These are phyloP conservation scores for Lentinula guzmanii DNA, from an alignment of 768 basidiomycete genomes.

Conservation along the genomic window DNA sequence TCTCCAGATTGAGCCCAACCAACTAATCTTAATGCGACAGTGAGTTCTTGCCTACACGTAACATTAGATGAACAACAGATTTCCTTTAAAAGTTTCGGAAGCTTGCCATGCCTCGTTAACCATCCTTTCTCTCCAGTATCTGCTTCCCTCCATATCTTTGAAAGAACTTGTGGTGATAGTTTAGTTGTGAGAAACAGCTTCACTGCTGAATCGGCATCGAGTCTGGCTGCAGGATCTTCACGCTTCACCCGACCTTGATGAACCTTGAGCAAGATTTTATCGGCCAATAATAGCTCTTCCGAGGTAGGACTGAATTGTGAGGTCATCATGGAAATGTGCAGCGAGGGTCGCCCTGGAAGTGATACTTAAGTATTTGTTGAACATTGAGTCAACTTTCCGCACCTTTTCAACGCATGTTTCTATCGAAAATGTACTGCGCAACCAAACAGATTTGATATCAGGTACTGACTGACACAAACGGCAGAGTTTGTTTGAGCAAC, in stretches of 20 bases:
- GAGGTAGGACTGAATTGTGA: neutral
- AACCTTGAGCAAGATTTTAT: neutral
- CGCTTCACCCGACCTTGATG: neutral
- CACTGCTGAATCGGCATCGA: conserved; percentile 37
- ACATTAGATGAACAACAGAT: conserved; percentile 20
- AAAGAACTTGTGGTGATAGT: conserved; percentile 47
- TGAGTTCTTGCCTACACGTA: conserved; percentile 42
- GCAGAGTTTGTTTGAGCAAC: no score
- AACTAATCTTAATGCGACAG: conserved; percentile 55
- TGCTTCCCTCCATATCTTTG: conserved; percentile 59
- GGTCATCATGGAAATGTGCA: neutral
- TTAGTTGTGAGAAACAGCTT: conserved; percentile 51
- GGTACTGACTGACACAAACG: neutral
- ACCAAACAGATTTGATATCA: neutral
- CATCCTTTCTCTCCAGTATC: conserved; percentile 53
- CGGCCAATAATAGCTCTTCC: neutral
- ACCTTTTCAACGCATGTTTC: neutral
- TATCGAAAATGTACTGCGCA: neutral
- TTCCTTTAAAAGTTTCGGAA: neutral
- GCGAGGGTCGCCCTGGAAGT: neutral
- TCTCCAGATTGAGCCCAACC: conserved; percentile 58
- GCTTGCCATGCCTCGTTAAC: neutral
- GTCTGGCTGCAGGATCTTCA: neutral
- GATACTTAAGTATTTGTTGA: neutral
- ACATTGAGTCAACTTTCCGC: neutral